phyloP scores from a whole-genome alignment of 192 early-diverging fungal species.

The Umbelopsis sp. region DNA sequence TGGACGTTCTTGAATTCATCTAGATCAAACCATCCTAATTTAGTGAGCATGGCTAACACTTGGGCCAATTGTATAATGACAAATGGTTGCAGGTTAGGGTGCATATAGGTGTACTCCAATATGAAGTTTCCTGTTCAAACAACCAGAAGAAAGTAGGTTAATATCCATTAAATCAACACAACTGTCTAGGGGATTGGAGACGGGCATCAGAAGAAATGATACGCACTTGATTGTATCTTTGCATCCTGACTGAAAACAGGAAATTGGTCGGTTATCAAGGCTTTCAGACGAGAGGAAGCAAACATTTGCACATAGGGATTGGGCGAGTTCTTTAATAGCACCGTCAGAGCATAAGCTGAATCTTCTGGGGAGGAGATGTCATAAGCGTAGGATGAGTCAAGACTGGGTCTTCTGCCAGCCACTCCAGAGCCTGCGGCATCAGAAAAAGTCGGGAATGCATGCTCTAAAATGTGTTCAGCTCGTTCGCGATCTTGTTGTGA shows the following conservation, averaged over 20 bases:
- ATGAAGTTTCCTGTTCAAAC: conserved; percentile 59
- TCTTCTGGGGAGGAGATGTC: conserved; percentile 58
- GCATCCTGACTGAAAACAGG: conserved; percentile 32
- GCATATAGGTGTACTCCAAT: conserved; percentile 57
- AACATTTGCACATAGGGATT: conserved; percentile 75
- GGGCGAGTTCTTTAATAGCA: conserved; percentile 60
- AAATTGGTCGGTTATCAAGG: conserved; percentile 53
- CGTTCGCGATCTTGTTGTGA: conserved; percentile 59
- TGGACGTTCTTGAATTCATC: conserved; percentile 64
- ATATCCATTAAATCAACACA: conserved; percentile 1
- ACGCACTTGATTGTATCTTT: conserved; percentile 35
- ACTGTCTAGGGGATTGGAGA: not conserved
- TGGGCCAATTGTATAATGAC: conserved; percentile 60
- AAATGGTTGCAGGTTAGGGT: conserved; percentile 60
- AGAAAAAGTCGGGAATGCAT: conserved; percentile 84
- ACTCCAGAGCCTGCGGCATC: conserved; percentile 46
- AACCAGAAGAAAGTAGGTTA: conserved; percentile 17
- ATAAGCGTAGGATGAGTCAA: conserved; percentile 26
- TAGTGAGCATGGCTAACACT: conserved; percentile 67
- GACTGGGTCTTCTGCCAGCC: conserved; percentile 41
- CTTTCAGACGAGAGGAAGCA: conserved; percentile 58
- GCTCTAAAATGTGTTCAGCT: conserved; percentile 73
- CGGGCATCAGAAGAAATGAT: conserved; percentile 23
- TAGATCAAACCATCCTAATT: conserved; percentile 74
- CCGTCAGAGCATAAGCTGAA: conserved; percentile 57